Percentiles rank a stretch among this genome's conserved stretches.
These are phyloP conservation scores for Thalassiosira sp. DNA, from an alignment of 352 stramenopile genomes.

Conservation along the genomic window DNA sequence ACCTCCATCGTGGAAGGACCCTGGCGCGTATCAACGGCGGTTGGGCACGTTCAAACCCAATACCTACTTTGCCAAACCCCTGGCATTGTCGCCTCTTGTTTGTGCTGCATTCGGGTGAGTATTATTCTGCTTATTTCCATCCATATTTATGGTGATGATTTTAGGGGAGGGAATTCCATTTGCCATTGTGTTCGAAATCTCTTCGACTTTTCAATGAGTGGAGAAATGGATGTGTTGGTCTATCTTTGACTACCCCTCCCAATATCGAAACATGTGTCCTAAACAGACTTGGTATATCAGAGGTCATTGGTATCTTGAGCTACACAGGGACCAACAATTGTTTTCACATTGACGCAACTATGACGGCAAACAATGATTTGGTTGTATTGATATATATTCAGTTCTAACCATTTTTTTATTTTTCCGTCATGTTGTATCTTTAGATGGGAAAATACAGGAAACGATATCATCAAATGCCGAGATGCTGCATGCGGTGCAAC, in stretches of 20 bases:
- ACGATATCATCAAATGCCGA: conserved; percentile 55
- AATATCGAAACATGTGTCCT: conserved; percentile 28
- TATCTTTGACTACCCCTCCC: conserved; percentile 19
- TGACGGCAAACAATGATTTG: not conserved
- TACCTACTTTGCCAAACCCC: conserved; percentile 72
- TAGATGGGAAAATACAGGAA: conserved; percentile 66
- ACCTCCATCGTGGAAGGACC: conserved; percentile 5
- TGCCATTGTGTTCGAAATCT: conserved; percentile 1
- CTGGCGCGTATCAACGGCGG: conserved; percentile 43
- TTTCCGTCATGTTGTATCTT: conserved; percentile 9
- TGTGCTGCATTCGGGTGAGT: conserved; percentile 75
- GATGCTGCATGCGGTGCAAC: conserved; percentile 24
- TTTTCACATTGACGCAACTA: too few species aligned
- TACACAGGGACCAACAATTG: conserved; percentile 68
- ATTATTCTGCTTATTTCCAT: not conserved
- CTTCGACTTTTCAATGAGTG: conserved; percentile 2
- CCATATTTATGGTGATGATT: conserved; percentile 2
- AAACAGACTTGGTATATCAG: conserved; percentile 36
- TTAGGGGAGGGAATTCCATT: not conserved
- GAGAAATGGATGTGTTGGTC: not conserved
- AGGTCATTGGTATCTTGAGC: conserved; percentile 54
- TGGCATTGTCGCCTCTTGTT: conserved; percentile 62
- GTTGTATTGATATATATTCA: conserved; percentile 14
- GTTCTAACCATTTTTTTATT: not conserved
- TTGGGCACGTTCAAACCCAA: conserved; percentile 55